Conservation (phyloP, 768 basidiomycete species). For the Leccinum variicolor region DNA sequence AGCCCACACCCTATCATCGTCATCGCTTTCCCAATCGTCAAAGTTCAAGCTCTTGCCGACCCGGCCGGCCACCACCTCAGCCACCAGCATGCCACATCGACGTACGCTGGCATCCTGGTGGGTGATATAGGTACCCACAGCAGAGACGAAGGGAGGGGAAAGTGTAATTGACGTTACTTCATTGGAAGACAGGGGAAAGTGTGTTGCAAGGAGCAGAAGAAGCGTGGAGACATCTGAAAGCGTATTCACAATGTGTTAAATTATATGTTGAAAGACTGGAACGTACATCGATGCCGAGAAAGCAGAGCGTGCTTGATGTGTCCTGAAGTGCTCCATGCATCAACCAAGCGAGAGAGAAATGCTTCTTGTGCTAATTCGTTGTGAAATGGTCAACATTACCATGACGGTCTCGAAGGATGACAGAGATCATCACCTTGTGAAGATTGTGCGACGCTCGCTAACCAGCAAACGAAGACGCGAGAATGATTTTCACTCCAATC, state of each 20-base stretch:
- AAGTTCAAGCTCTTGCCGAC: conserved; percentile 72
- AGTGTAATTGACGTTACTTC: conserved; percentile 45
- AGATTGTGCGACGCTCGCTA: conserved; percentile 42
- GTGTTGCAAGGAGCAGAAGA: conserved; percentile 61
- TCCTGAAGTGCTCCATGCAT: conserved; percentile 71
- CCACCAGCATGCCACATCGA: conserved; percentile 89
- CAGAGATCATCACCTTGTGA: conserved; percentile 28
- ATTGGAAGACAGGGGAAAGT: conserved; percentile 52
- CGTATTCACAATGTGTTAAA: not conserved
- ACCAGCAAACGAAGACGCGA: conserved; percentile 70
- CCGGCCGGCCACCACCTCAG: conserved; percentile 69
- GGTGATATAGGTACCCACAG: conserved; percentile 70
- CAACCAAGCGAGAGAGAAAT: conserved; percentile 49
- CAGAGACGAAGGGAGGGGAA: conserved; percentile 60
- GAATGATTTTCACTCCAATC: conserved; percentile 59
- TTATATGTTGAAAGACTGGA: not conserved
- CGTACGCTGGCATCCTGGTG: conserved; percentile 77
- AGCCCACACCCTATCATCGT: conserved; percentile 62
- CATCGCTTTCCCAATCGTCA: conserved; percentile 79
- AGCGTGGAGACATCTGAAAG: conserved; percentile 67
- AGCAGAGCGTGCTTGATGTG: conserved; percentile 80
- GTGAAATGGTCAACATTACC: conserved; percentile 5
- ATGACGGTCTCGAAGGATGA: not conserved
- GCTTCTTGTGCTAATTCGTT: conserved; percentile 37
- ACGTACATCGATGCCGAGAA: conserved; percentile 72